Evolutionary conservation across 768 basidiomycete species (phyloP), one percentile per base, ranked within the genome.

Genomic region (Auricularia sp.): DNA sequence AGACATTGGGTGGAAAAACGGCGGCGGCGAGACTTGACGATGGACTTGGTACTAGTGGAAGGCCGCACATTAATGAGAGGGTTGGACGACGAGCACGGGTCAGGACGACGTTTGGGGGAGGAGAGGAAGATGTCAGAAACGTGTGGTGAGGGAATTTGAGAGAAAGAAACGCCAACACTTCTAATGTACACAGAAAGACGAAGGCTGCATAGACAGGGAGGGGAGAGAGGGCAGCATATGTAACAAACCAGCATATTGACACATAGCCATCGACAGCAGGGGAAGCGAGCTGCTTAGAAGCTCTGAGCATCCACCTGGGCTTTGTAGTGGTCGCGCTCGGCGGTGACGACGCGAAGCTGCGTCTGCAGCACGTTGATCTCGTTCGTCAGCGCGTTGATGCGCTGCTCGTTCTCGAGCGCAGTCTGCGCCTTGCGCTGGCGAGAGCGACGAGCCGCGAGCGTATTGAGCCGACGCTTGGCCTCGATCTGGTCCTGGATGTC

Each of bases 381-480:
- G 24, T 14, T 34, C 24, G 24, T 13, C 16, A 59, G 56, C 14
- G 11, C 56, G 0, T 29, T 10, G 56, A 59, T 59, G 29, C 56
- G 56, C 1, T 24, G 14, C 56, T 59, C 56, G 24, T 29, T 59
- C 56, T 59, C 56, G 7, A 59, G 11, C 5, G 56, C 56, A 29
- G 56, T 59, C 56, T 59, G 56, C 24, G 56, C 56, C 56, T 91
- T 93, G 65, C 89, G 82, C 77, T 83, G 83, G 21, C 93, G 82
- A 71, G 86, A 88, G 36, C 88, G 83, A 2, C 93, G 83, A 5
- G 94, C 94, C 0, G 93, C 92, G 3, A 93, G 75, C 2, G 93
- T 94, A 69, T 96, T 96, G 76, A 87, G 85, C 8, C 86, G 81
- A 36, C 93, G 84, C 78, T 93, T 94, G 54, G 81, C 82, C 69